Conservation (phyloP, 2,329 filamentous ascomycete species). For the Atkinsonella texensis region DNA sequence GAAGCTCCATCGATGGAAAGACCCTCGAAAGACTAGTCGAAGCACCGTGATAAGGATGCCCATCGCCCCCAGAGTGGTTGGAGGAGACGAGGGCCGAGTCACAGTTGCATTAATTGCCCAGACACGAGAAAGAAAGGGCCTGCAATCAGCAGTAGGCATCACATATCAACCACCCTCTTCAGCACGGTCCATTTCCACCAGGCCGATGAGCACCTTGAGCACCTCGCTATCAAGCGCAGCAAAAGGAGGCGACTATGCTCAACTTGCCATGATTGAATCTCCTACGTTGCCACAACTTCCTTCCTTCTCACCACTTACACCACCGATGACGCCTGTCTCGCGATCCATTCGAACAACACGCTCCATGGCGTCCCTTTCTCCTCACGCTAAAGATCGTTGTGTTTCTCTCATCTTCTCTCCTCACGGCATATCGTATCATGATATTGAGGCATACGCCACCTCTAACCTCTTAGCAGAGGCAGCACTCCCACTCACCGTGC, state of each 20-base stretch:
- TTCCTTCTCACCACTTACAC: constrained; percentile 20
- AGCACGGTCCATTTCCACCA: constrained; percentile 10
- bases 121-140: constrained; percentile 44
- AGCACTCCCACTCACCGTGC: constrained; percentile 48
- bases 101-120: constrained; percentile 56
- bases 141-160: constrained; percentile 58
- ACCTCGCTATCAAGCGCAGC: constrained; percentile 6
- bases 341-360: constrained; percentile 23
- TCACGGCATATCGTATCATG: constrained; percentile 44
- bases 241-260: constrained; percentile 4
- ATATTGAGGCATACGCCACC: constrained; percentile 42
- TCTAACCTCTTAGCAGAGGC: constrained; percentile 43
- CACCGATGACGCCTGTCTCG: constrained; percentile 22
- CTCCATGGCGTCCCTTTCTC: constrained; percentile 22
- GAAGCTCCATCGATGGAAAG: constrained; percentile 34
- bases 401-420: constrained; percentile 54
- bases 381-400: constrained; percentile 27
- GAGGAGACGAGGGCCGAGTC: constrained; percentile 51
- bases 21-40: constrained; percentile 22
- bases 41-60: constrained; percentile 31
- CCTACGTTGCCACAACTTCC: constrained; percentile 3
- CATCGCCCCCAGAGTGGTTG: constrained; percentile 39
- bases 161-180: constrained; percentile 51
- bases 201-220: constrained; percentile 10
- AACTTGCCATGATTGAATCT: background rate